phyloP scores from a whole-genome alignment of 352 stramenopile species.

The Bremia lactucae region DNA sequence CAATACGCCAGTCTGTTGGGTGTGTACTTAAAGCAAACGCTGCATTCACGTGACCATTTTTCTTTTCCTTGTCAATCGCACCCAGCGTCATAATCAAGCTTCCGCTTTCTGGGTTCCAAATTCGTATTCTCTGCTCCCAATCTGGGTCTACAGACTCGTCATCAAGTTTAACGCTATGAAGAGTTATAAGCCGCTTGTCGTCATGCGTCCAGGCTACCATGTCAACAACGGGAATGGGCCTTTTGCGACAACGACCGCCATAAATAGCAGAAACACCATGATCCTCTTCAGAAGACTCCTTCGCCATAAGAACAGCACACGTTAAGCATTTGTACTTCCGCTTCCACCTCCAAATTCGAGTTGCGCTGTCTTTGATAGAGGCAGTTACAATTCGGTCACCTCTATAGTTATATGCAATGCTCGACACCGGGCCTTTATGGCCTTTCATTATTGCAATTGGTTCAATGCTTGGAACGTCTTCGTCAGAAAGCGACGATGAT shows the following conservation, averaged over 20 bases:
- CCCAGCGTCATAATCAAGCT: constrained; percentile 52
- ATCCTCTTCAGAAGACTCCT: constrained; percentile 30
- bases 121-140: constrained; percentile 53
- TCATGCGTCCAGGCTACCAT: constrained; percentile 56
- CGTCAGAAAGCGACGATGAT: constrained; percentile 33
- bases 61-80: constrained; percentile 42
- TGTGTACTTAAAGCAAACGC: constrained; percentile 74
- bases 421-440: constrained; percentile 89
- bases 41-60: constrained; percentile 63
- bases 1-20: constrained; percentile 56
- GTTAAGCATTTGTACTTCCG: constrained; percentile 48
- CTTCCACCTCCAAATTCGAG: constrained; percentile 55
- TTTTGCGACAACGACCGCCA: constrained; percentile 32
- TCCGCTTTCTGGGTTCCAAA: constrained; percentile 49
- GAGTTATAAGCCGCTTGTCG: constrained; percentile 48
- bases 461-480: constrained; percentile 40
- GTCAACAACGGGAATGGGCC: constrained; percentile 37
- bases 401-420: constrained; percentile 86
- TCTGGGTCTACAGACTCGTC: constrained; percentile 27
- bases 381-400: constrained; percentile 89
- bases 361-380: constrained; percentile 89
- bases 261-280: constrained; percentile 37
- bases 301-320: constrained; percentile 34
- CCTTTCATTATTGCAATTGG: constrained; percentile 64
- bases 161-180: constrained; percentile 62